A percentile compares a stretch with the other conserved stretches of the same genome.
phyloP scores from a whole-genome alignment of 2,329 filamentous ascomycete species.

The Akanthomyces uredinophilus region DNA sequence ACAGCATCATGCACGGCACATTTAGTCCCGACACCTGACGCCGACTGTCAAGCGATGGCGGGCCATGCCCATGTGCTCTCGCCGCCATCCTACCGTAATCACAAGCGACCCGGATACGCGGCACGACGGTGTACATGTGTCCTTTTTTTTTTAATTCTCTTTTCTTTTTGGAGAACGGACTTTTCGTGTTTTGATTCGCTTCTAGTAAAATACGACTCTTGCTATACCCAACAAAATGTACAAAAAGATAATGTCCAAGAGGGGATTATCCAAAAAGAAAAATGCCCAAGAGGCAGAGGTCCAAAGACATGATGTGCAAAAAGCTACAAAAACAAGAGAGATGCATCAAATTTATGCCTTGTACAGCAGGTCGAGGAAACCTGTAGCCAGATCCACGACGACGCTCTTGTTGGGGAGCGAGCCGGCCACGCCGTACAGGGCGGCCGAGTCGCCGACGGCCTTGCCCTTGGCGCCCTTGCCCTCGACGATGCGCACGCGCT shows the following conservation, averaged over 20 bases:
- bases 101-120: neutral
- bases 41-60: too few relatives aligned
- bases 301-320: neutral
- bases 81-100: too few relatives aligned
- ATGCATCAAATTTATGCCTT: slow-evolving; percentile 55
- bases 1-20: too few relatives aligned
- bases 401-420: slow-evolving; percentile 94
- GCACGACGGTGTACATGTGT: neutral
- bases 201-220: neutral
- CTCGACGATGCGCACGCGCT: slow-evolving; percentile 64
- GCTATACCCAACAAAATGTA: neutral
- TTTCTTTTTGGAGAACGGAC: neutral
- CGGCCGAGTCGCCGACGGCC: slow-evolving; percentile 73
- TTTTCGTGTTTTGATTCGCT: neutral
- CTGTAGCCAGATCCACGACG: slow-evolving; percentile 81
- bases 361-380: slow-evolving; percentile 89
- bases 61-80: too few relatives aligned
- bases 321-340: neutral
- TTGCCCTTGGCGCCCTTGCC: slow-evolving; percentile 61
- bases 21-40: too few relatives aligned
- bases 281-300: too few relatives aligned
- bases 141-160: too few relatives aligned
- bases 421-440: slow-evolving; percentile 90
- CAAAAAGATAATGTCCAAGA: neutral
- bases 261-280: neutral